Evolutionary conservation across 495 filamentous ascomycete species (phyloP).

Genomic region (Xylaria nigripes): DNA sequence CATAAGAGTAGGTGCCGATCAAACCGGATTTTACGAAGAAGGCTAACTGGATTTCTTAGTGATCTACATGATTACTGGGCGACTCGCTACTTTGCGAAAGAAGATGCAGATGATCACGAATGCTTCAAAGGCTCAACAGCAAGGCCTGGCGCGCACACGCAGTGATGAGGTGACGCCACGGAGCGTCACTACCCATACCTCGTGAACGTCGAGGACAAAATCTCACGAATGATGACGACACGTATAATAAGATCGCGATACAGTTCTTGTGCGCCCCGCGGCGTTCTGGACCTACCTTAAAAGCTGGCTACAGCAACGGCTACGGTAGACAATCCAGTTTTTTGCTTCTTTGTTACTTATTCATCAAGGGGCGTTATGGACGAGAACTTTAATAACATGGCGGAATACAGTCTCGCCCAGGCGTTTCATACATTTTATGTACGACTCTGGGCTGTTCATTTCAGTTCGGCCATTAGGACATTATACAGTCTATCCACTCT

Average conservation of each 20-base stretch:
- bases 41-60: conserved; percentile 25
- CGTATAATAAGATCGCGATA: conserved; percentile 30
- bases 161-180: conserved; percentile 40
- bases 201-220: conserved; percentile 17
- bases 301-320: conserved; percentile 2
- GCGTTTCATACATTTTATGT: conserved; percentile 14
- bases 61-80: conserved; percentile 38
- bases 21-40: neutral
- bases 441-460: neutral
- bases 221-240: conserved; percentile 28
- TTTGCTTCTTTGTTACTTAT: conserved; percentile 5
- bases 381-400: conserved; percentile 6
- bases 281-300: conserved; percentile 20
- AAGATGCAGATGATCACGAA: conserved; percentile 37
- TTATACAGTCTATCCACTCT: neutral
- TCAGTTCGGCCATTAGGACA: neutral
- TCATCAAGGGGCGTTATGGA: conserved; percentile 23
- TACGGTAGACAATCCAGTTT: conserved; percentile 3
- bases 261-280: conserved; percentile 24
- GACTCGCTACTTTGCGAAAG: conserved; percentile 35
- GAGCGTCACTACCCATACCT: conserved; percentile 31
- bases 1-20: conserved; percentile 48
- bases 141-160: conserved; percentile 29
- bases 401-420: conserved; percentile 9
- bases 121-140: conserved; percentile 31